These are phyloP conservation scores for Straminergon stramineum DNA, from an alignment of 225 moss, liverwort and hornwort genomes.

Conservation along the genomic window DNA sequence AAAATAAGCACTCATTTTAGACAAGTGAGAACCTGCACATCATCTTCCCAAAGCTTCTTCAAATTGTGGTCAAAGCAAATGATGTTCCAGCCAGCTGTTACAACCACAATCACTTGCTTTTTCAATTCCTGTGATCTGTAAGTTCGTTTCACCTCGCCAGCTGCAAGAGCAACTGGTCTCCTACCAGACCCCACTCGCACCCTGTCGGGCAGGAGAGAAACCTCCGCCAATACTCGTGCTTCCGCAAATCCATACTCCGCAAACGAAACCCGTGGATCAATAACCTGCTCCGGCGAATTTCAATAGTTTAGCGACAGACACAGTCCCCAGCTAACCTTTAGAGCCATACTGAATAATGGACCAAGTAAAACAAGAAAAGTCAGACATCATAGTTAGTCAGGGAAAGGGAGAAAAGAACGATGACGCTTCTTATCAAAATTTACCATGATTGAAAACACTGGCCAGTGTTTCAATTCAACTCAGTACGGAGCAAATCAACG, in stretches of 20 bases:
- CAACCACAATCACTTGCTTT: constrained; percentile 86
- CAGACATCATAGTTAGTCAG: neutral
- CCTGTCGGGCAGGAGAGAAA: constrained; percentile 77
- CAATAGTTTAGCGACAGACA: neutral
- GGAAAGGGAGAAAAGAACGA: neutral
- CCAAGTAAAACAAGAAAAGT: neutral
- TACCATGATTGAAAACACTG: neutral
- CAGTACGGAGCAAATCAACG: neutral
- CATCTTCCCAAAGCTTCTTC: constrained; percentile 80
- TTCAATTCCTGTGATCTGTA: constrained; percentile 37
- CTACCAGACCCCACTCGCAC: constrained; percentile 79
- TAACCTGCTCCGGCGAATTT: constrained; percentile 31
- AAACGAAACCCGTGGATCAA: constrained; percentile 61
- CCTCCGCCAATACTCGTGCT: constrained; percentile 73
- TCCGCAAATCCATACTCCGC: constrained; percentile 67
- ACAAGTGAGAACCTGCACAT: constrained; percentile 48
- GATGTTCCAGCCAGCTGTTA: constrained; percentile 83
- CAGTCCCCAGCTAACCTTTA: neutral
- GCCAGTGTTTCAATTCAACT: neutral
- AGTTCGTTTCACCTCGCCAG: constrained; percentile 54
- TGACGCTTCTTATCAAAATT: neutral
- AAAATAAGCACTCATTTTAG: neutral
- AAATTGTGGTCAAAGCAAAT: constrained; percentile 95
- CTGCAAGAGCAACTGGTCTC: constrained; percentile 82
- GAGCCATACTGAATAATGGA: neutral